Percentiles rank a stretch among this genome's conserved stretches.
phyloP scores from a whole-genome alignment of 2,329 filamentous ascomycete species.

The Nemania serpens region DNA sequence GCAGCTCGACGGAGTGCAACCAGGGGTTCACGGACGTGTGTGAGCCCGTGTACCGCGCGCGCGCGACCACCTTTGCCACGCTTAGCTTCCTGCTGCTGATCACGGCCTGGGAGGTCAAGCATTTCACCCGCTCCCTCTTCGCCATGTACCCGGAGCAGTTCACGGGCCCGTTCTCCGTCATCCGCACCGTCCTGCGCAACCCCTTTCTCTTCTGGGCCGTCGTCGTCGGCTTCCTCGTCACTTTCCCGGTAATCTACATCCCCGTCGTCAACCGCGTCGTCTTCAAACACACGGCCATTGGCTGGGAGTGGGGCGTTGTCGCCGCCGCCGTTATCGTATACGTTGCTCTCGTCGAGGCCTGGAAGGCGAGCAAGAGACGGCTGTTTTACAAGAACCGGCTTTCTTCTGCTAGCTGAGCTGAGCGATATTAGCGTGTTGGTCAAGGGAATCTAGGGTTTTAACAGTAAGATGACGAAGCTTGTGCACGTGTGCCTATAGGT shows the following conservation, averaged over 20 bases:
- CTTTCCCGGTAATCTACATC: conserved; percentile 69
- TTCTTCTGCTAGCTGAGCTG: neutral
- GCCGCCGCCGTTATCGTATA: conserved; percentile 63
- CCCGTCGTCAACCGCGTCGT: conserved; percentile 68
- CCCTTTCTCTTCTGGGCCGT: conserved; percentile 69
- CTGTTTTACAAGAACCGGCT: conserved; percentile 17
- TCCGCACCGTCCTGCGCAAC: conserved; percentile 69
- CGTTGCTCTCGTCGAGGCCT: conserved; percentile 66
- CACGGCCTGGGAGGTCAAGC: conserved; percentile 75
- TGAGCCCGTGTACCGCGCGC: conserved; percentile 64
- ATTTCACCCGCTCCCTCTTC: conserved; percentile 72
- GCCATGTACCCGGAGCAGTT: conserved; percentile 62
- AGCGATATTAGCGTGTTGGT: neutral
- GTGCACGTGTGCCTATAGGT: too few species aligned
- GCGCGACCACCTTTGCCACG: conserved; percentile 71
- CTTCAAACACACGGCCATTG: conserved; percentile 71
- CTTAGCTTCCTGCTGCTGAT: conserved; percentile 70
- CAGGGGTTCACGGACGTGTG: conserved; percentile 55
- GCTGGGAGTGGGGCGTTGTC: conserved; percentile 75
- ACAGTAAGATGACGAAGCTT: too few species aligned
- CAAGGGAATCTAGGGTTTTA: too few species aligned
- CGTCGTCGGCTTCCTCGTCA: conserved; percentile 61
- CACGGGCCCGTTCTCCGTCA: conserved; percentile 50
- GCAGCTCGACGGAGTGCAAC: conserved; percentile 56
- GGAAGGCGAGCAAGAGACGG: conserved; percentile 70